Evolutionary conservation across 257 asterid genomes (phyloP).

Genomic region (Solanum sejunctum): DNA sequence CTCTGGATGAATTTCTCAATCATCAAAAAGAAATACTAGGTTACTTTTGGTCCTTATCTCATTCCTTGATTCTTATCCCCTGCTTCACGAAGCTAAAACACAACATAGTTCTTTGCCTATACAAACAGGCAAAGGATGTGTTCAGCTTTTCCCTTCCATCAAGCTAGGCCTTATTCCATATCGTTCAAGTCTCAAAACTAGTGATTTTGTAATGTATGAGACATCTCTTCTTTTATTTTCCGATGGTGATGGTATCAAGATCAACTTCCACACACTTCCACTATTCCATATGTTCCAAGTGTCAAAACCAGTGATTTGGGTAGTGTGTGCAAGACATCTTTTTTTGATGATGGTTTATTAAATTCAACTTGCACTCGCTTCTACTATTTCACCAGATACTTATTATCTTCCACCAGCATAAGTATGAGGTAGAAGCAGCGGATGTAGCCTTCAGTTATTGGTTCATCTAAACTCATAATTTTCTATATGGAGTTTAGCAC

Average conservation of each 20-base stretch:
- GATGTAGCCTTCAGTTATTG: neutral
- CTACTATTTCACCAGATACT: accelerated
- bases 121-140: neutral
- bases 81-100: neutral
- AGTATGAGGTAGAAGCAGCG: neutral
- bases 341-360: accelerated
- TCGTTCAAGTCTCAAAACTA: neutral
- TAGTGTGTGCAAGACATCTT: neutral
- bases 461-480: neutral
- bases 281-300: neutral
- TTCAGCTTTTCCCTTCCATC: neutral
- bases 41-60: neutral
- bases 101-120: neutral
- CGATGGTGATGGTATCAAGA: neutral
- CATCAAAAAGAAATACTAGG: neutral
- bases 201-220: neutral
- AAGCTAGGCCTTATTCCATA: neutral
- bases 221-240: too few species aligned
- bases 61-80: neutral
- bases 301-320: neutral
- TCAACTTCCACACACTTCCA: neutral
- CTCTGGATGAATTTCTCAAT: neutral
- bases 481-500: neutral
- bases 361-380: neutral
- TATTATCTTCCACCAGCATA: neutral